Evolutionary conservation across 129 eudicot species (phyloP), one percentile per base, ranked within the genome.

Genomic region (Flaveria robusta): DNA sequence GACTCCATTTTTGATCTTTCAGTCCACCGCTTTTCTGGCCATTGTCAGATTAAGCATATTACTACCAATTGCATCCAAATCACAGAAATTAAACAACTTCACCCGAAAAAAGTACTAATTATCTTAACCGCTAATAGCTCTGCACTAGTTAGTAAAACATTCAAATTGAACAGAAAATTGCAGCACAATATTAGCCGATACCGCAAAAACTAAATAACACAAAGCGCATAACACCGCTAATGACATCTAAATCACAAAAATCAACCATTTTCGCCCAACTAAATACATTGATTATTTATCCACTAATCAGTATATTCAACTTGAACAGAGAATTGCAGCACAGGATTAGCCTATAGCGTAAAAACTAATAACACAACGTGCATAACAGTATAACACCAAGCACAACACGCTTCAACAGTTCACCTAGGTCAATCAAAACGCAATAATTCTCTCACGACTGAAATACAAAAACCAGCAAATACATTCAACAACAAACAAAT

Each of bases 1-100:
- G 86, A 54, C 70, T 71, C 96, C 96, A 90, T 60, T 51, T 80
- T 52, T 88, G 82, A 42, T 79, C 90, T 76, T 66, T 54, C 16
- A 47, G 54, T 64, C 70, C 84, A 73, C 86, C 81, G 31, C 46
- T 79, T 66, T 85, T 77, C 98, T 93, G 75, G 41, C 43, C 55
- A 65, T 39, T 14, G 71, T 23, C 72, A 71, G 62, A 70, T 34
- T 6, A 67, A 83, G 29, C 34, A 65, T 74, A 55, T 39, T 26
- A 71, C n/a, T n/a, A 66, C 9, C 50, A 41, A 24, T 19, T 14
- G 46, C 24, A 23, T n/a, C 10, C 70, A 20, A 2, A 70, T 37
- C 26, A 58, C 7, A 19, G 52, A 6, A 45, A 64, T 14, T 7
- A 37, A 31, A 45, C 19, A 22, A 43, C 10, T 34, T 72, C 22